A percentile compares a stretch with the other conserved stretches of the same genome.
phyloP scores from a whole-genome alignment of 2,329 filamentous ascomycete genomes.

The Tolypocladium endophyticum region DNA sequence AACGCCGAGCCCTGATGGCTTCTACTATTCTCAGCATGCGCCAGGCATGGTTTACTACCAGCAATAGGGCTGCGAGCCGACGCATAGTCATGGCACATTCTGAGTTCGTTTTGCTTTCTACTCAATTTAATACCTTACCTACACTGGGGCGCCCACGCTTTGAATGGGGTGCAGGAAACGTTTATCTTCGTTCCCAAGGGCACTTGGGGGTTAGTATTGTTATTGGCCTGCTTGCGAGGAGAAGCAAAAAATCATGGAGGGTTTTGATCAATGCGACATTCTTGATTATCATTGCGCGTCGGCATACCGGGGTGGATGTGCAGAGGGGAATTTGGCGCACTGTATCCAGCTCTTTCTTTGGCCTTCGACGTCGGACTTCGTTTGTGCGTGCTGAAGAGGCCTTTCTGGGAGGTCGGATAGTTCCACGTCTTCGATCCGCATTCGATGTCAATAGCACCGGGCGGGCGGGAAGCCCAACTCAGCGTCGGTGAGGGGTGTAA shows the following conservation, averaged over 20 bases:
- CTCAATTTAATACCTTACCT: conserved; percentile 20
- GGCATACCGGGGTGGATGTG: background rate
- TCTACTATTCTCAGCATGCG: conserved; percentile 55
- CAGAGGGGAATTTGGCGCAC: background rate
- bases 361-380: background rate
- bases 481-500: background rate
- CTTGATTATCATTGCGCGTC: background rate
- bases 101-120: conserved; percentile 13
- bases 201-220: background rate
- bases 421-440: background rate
- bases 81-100: conserved; percentile 11
- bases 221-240: background rate
- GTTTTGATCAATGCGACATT: background rate
- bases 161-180: background rate
- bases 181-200: background rate
- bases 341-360: background rate
- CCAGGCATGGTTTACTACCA: conserved; percentile 51
- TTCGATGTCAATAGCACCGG: background rate
- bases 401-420: background rate
- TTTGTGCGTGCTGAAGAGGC: background rate
- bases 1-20: conserved; percentile 56
- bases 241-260: background rate
- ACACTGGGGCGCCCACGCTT: background rate
- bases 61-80: conserved; percentile 33
- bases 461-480: background rate